Percentiles rank a stretch among this genome's conserved stretches.
Conservation (phyloP, 164 flowering plant genomes). For the Aristolochia fimbriata region DNA sequence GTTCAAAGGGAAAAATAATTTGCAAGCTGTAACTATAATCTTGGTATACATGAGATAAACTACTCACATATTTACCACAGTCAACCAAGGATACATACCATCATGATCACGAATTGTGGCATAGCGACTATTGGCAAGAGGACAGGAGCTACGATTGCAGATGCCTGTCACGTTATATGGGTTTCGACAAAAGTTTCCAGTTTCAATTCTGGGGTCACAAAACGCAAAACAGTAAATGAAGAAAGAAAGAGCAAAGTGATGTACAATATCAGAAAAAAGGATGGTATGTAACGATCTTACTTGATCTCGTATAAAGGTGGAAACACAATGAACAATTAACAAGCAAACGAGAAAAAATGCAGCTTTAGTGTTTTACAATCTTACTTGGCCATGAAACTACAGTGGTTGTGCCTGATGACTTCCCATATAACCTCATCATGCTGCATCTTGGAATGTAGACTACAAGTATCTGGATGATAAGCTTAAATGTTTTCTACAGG, state of each 20-base stretch:
- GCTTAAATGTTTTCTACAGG: no score
- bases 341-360: background rate
- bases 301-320: no score
- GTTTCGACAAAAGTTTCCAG: conserved; percentile 81
- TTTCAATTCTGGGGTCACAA: conserved; percentile 33
- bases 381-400: conserved; percentile 95
- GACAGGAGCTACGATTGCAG: conserved; percentile 92
- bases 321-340: no score
- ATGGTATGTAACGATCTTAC: no score
- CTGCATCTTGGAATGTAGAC: conserved; percentile 47
- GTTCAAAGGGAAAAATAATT: no score
- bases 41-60: no score
- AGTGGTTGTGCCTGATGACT: conserved; percentile 82
- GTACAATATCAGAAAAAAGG: no score
- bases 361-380: background rate
- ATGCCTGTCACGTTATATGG: conserved; percentile 84
- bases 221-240: background rate
- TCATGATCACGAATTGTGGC: conserved; percentile 79
- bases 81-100: conserved; percentile 17
- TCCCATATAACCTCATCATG: conserved; percentile 95
- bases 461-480: no score
- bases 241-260: conserved; percentile 3
- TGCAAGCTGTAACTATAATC: no score
- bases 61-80: no score
- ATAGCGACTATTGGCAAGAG: conserved; percentile 92